Evolutionary conservation across 768 basidiomycete species (phyloP).

Genomic region (Russula griseocarnosa): DNA sequence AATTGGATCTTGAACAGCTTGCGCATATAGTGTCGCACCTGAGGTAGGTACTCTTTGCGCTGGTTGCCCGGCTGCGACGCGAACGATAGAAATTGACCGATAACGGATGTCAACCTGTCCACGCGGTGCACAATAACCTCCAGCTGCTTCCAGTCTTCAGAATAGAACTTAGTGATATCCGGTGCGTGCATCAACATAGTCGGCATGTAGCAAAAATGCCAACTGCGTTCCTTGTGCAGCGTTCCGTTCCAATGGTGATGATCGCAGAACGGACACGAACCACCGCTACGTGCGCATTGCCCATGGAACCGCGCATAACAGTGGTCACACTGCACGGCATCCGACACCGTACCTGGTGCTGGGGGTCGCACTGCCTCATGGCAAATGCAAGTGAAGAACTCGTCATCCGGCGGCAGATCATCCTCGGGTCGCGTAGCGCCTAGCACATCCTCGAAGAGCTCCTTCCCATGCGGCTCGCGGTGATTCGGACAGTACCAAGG

Average conservation of each 20-base stretch:
- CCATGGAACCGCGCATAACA: slow-evolving; percentile 86
- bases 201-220: slow-evolving; percentile 79
- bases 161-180: slow-evolving; percentile 73
- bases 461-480: slow-evolving; percentile 55
- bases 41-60: slow-evolving; percentile 69
- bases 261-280: slow-evolving; percentile 88
- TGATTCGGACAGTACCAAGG: slow-evolving; percentile 79
- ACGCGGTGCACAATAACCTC: slow-evolving; percentile 76
- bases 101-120: slow-evolving; percentile 67
- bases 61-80: slow-evolving; percentile 68
- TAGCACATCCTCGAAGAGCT: slow-evolving; percentile 69
- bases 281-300: slow-evolving; percentile 80
- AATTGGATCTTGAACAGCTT: slow-evolving; percentile 88
- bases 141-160: slow-evolving; percentile 73
- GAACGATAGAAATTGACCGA: slow-evolving; percentile 76
- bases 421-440: slow-evolving; percentile 73
- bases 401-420: slow-evolving; percentile 71
- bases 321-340: slow-evolving; percentile 88
- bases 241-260: slow-evolving; percentile 89
- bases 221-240: slow-evolving; percentile 75
- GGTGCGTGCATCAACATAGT: slow-evolving; percentile 68
- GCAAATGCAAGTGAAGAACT: slow-evolving; percentile 85
- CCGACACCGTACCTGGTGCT: slow-evolving; percentile 66
- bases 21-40: slow-evolving; percentile 87
- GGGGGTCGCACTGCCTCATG: slow-evolving; percentile 71